Evolutionary conservation across 2,329 filamentous ascomycete species (phyloP).

Genomic region (Trichoderma arundinaceum): DNA sequence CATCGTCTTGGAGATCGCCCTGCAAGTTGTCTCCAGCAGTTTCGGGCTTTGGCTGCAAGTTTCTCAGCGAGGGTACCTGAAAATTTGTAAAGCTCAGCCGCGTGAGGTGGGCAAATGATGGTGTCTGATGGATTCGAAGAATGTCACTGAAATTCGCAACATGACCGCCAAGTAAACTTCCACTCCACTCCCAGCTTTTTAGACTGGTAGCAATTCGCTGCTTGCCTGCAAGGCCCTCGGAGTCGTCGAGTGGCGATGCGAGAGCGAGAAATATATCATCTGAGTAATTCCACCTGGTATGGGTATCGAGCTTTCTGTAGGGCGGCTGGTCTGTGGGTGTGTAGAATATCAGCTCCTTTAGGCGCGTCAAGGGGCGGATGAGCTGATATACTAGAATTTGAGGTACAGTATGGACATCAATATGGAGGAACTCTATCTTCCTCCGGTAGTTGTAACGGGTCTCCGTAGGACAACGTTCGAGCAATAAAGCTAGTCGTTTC

Average conservation of each 20-base stretch:
- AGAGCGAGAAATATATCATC: slow-evolving; percentile 69
- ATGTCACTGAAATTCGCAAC: slow-evolving; percentile 57
- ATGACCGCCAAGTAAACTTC: slow-evolving; percentile 55
- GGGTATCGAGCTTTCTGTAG: slow-evolving; percentile 62
- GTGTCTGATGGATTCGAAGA: slow-evolving; percentile 56
- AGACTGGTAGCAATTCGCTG: slow-evolving; percentile 46
- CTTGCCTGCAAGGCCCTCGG: slow-evolving; percentile 42
- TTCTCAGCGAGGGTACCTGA: slow-evolving; percentile 58
- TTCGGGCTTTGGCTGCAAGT: slow-evolving; percentile 42
- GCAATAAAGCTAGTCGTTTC: slow-evolving; percentile 54
- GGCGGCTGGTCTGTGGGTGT: slow-evolving; percentile 72
- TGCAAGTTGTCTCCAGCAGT: slow-evolving; percentile 42
- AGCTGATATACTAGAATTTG: slow-evolving; percentile 53
- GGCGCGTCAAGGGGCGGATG: slow-evolving; percentile 66
- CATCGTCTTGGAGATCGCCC: slow-evolving; percentile 49
- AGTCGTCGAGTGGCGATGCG: slow-evolving; percentile 54
- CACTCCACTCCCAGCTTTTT: slow-evolving; percentile 67
- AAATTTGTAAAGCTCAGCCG: slow-evolving; percentile 68
- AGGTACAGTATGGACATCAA: slow-evolving; percentile 72
- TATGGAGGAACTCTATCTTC: slow-evolving; percentile 72
- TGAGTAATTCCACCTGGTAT: slow-evolving; percentile 73
- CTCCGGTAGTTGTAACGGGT: slow-evolving; percentile 67
- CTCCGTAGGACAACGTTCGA: slow-evolving; percentile 58
- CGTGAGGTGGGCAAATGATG: slow-evolving; percentile 62
- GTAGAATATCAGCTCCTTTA: slow-evolving; percentile 73